Evolutionary conservation across 2,329 filamentous ascomycete genomes (phyloP).

Genomic region (Geosmithia flava): DNA sequence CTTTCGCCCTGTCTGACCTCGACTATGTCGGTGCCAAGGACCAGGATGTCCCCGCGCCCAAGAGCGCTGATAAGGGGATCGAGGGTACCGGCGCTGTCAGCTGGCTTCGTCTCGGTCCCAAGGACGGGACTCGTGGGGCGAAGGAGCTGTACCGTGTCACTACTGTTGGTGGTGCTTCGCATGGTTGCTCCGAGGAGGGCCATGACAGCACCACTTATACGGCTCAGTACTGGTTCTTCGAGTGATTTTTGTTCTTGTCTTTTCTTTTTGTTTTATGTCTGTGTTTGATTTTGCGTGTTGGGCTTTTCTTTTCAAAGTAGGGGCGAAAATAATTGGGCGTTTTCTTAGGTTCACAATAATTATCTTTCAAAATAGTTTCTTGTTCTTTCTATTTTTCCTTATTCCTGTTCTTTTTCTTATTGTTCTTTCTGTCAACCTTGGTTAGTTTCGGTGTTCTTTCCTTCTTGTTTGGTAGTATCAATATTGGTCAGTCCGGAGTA

Average conservation of each 20-base stretch:
- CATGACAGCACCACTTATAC: conserved; percentile 41
- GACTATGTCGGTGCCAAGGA: conserved; percentile 35
- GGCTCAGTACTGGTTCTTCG: conserved; percentile 47
- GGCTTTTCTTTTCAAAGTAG: not conserved
- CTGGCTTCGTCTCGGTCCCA: conserved; percentile 37
- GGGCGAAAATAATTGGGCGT: not conserved
- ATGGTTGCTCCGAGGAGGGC: conserved; percentile 29
- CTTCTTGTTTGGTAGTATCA: too few species aligned
- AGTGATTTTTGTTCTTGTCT: conserved; percentile 8
- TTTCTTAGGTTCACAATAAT: not conserved
- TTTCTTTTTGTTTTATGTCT: not conserved
- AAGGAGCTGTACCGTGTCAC: conserved; percentile 39
- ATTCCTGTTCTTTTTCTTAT: not conserved
- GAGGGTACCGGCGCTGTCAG: conserved; percentile 37
- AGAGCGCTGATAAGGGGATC: conserved; percentile 29
- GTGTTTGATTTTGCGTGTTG: not conserved
- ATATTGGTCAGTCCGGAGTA: too few species aligned
- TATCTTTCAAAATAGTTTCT: not conserved
- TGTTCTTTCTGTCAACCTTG: not conserved
- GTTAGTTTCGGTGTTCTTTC: too few species aligned
- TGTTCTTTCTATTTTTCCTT: not conserved
- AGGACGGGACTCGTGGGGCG: conserved; percentile 23
- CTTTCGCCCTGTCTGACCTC: conserved; percentile 40
- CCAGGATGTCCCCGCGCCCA: conserved; percentile 37
- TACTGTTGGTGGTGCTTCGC: conserved; percentile 36